These are phyloP conservation scores for Pythium periplocum DNA, from an alignment of 352 stramenopile genomes.

Conservation along the genomic window DNA sequence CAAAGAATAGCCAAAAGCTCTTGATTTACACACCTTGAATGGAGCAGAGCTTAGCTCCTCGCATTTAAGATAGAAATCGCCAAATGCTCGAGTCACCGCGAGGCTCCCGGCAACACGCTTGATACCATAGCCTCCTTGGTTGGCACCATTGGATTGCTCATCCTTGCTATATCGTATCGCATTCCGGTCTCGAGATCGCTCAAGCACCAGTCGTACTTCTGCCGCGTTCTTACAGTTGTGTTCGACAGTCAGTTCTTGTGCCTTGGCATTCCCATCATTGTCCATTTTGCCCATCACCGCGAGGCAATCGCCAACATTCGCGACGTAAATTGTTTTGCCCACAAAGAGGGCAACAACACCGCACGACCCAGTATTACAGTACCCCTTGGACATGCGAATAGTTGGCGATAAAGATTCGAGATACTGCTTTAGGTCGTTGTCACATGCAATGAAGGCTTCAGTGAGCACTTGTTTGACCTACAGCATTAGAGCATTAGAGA, in stretches of 20 bases:
- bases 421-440: slow-evolving; percentile 52
- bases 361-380: slow-evolving; percentile 67
- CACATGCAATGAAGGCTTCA: slow-evolving; percentile 42
- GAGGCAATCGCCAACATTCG: slow-evolving; percentile 90
- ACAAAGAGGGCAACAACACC: slow-evolving; percentile 60
- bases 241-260: slow-evolving; percentile 39
- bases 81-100: slow-evolving; percentile 88
- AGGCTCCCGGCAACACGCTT: slow-evolving; percentile 90
- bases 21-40: slow-evolving; percentile 73
- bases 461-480: slow-evolving; percentile 11
- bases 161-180: slow-evolving; percentile 90
- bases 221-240: slow-evolving; percentile 55
- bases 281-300: slow-evolving; percentile 73
- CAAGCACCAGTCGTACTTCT: slow-evolving; percentile 49
- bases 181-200: slow-evolving; percentile 65
- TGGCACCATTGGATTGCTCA: slow-evolving; percentile 56
- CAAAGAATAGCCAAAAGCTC: not conserved
- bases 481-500: too few species aligned
- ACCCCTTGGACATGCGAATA: slow-evolving; percentile 51
- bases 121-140: slow-evolving; percentile 39
- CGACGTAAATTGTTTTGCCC: slow-evolving; percentile 69
- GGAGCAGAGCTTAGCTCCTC: slow-evolving; percentile 87
- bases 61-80: slow-evolving; percentile 93
- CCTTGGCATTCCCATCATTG: slow-evolving; percentile 21
- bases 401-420: slow-evolving; percentile 34